Conservation (phyloP, 2,329 filamentous ascomycete genomes). For the Pseudogymnoascus sp. region DNA sequence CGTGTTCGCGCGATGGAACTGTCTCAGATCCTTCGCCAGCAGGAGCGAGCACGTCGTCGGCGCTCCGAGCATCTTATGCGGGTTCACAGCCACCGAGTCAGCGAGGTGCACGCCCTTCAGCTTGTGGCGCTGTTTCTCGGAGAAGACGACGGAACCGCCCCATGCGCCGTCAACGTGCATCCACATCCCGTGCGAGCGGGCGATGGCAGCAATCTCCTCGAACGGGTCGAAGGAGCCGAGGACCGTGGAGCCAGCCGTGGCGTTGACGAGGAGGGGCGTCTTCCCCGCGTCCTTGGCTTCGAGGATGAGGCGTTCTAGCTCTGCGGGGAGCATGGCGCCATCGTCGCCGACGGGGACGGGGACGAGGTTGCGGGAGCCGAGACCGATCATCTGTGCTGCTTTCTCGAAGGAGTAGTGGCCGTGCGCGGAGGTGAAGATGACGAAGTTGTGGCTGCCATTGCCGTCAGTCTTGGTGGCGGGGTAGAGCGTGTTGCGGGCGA, state of each 20-base stretch:
- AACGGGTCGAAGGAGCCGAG: constrained; percentile 84
- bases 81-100: constrained; percentile 78
- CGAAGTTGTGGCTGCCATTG: constrained; percentile 57
- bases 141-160: constrained; percentile 81
- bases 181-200: constrained; percentile 68
- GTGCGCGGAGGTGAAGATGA: constrained; percentile 80
- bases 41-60: constrained; percentile 89
- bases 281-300: constrained; percentile 57
- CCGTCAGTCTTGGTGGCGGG: constrained; percentile 69
- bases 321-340: constrained; percentile 62
- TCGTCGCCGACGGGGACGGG: constrained; percentile 61
- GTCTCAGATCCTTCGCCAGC: constrained; percentile 62
- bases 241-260: constrained; percentile 90
- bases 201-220: constrained; percentile 58
- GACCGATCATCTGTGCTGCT: constrained; percentile 80
- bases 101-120: constrained; percentile 65
- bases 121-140: constrained; percentile 51
- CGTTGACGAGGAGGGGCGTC: constrained; percentile 90
- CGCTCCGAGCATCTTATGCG: constrained; percentile 94
- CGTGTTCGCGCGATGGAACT: constrained; percentile 79
- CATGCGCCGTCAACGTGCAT: constrained; percentile 88
- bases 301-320: constrained; percentile 54
- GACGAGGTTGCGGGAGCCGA: constrained; percentile 68
- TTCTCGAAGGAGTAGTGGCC: constrained; percentile 95
- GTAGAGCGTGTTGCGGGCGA: constrained; percentile 79